Base-by-base conservation (phyloP, 2,329 filamentous ascomycete species). In the Coniochaeta sp. region DNA sequence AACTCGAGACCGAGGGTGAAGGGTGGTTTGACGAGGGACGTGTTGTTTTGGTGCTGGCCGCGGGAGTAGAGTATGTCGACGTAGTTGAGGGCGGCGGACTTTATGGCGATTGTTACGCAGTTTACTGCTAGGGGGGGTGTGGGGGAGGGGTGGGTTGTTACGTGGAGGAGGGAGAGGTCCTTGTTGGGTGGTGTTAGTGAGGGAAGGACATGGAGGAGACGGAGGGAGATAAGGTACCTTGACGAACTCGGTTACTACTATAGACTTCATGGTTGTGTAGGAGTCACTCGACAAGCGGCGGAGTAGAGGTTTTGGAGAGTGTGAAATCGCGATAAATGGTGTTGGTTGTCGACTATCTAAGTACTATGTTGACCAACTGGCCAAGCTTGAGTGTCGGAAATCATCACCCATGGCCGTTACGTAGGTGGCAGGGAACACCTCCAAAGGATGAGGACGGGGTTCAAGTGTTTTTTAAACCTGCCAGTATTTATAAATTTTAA, bases 1-100 rank as follows among this genome's bases (percentile, higher is more conserved):
- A 83, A 84, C 60, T 84, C 80, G n/a, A 77, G 76, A 12, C 81
- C 81, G 0, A 83, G 71, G 1, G 71, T 73, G 64, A 85, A 84
- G 0, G 80, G 80, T 1, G 79, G 81, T 28, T 67, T 68, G 32
- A 80, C 72, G 51, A 79, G 73, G n/a, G 70, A 71, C 27, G 67
- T 70, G 60, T 82, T 83, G 61, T 83, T 84, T 58, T 84, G 80
- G 58, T 84, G 81, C 56, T 75, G 73, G 7, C 80, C 81, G 59
- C 71, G 71, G 2, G 76, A 76, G 60, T 83, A 83, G 46, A 84
- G 71, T 7, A 80, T 73, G 58, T 84, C 81, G 47, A 82, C 79
- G 59, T 81, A 82, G 51, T 82, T 83, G 20, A 82, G 68, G 4
- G 78, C 77, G 51, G 76, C 75, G 53, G 80, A 78, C 1, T 75